These are phyloP conservation scores for Colletotrichum abscissum DNA, from an alignment of 2,329 filamentous ascomycete genomes.

Conservation along the genomic window DNA sequence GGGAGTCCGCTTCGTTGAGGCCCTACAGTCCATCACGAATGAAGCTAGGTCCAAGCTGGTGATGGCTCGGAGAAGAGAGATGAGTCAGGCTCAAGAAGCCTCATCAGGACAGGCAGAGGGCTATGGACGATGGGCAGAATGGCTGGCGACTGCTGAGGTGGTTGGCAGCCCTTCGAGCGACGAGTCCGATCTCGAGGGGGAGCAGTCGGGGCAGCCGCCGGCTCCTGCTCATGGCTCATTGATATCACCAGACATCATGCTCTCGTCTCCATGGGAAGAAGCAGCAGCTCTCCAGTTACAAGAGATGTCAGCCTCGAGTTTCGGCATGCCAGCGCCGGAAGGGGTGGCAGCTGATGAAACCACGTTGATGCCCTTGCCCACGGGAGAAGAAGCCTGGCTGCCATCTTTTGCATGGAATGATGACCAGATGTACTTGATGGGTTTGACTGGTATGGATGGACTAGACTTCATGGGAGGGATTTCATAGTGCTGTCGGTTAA, in stretches of 20 bases:
- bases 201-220: not conserved
- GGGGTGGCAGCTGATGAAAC: constrained; percentile 1
- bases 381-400: constrained; percentile 5
- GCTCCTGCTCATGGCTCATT: not conserved
- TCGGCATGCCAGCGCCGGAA: not conserved
- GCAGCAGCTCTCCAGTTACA: constrained; percentile 11
- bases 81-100: not conserved
- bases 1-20: constrained; percentile 42
- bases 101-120: not conserved
- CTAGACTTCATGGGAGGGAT: constrained; percentile 38
- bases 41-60: constrained; percentile 38
- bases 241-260: not conserved
- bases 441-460: constrained; percentile 39
- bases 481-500: not conserved
- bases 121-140: constrained; percentile 39
- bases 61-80: not conserved
- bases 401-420: constrained; percentile 35
- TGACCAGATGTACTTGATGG: constrained; percentile 41
- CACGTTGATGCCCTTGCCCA: not conserved
- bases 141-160: constrained; percentile 32
- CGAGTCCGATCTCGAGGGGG: not conserved
- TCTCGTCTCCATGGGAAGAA: constrained; percentile 13
- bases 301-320: not conserved
- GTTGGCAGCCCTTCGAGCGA: not conserved
- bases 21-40: constrained; percentile 38